Base-by-base conservation (phyloP, 768 basidiomycete species). In the Boletus patriciae region DNA sequence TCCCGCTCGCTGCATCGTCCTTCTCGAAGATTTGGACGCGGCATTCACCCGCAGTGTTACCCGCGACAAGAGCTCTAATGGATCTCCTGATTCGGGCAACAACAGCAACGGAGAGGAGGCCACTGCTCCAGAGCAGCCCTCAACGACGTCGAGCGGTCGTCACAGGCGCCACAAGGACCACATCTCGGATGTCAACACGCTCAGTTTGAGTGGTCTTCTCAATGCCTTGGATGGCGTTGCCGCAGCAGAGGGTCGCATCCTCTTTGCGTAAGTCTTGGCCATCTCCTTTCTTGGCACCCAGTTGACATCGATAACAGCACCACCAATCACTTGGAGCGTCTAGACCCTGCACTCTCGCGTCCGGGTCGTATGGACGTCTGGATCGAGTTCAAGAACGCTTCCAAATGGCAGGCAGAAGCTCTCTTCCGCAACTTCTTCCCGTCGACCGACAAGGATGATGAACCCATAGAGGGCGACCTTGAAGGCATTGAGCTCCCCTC, bases 401-500 rank as follows among this genome's bases (percentile, higher is more conserved):
- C 84, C 58, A 86, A 86, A 62, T 87, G 86, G 83, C 92, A 94
- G 68, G 90, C 90, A 1, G 89, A 93, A 71, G 84, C 84, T 21
- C 79, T 94, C 41, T 94, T 92, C 83, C 83, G 87, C 58, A 93
- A 93, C 73, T 94, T 94, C 76, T 94, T 93, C 86, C 92, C 92
- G 0, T 88, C 83, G 16, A 77, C 82, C 11, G 88, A 89, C 49
- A 77, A 75, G 46, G 80, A 82, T 48, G 61, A 67, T 3, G 73
- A 74, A 21, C 62, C 68, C 4, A 50, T 67, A 50, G 74, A 75
- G 36, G 73, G 75, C 2, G 80, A 81, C 34, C 68, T 82, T 16
- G 81, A 79, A 46, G 70, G 78, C 12, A 70, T 82, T 46, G 81
- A 81, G 46, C 64, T 82, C 13, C 70, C 73, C 16, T 64, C 68